These are phyloP conservation scores for Themeda triandra DNA, from an alignment of 176 grass and related monocot genomes.

Conservation along the genomic window DNA sequence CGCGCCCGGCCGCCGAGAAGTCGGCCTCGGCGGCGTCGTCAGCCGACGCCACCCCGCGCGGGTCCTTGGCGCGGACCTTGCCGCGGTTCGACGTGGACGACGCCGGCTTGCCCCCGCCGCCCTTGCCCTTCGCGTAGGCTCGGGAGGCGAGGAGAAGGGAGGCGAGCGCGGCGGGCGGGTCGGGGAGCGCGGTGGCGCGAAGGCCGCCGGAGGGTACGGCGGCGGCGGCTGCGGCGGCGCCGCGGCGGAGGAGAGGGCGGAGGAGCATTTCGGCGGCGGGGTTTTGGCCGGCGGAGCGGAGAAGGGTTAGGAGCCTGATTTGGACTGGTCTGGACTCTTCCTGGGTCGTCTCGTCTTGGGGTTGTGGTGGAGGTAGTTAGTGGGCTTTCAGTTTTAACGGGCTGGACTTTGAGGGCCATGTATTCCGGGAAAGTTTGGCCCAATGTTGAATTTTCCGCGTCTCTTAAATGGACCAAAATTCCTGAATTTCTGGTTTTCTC, in stretches of 20 bases:
- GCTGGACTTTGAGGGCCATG: too few species aligned
- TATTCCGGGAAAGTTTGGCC: too few species aligned
- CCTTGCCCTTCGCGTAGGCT: conserved; percentile 72
- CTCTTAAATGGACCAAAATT: too few species aligned
- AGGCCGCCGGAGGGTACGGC: neutral
- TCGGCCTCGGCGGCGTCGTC: conserved; percentile 26
- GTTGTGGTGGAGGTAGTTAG: too few species aligned
- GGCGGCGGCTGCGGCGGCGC: conserved; percentile 12
- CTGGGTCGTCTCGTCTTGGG: too few species aligned
- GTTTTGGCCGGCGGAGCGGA: conserved; percentile 34
- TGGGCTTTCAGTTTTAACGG: too few species aligned
- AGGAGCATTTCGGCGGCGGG: conserved; percentile 56
- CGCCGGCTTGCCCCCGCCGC: conserved; percentile 46
- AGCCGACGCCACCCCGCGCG: conserved; percentile 38
- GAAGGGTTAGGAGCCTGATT: conserved; percentile 12
- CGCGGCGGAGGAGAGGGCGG: conserved; percentile 53
- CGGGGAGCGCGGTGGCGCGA: neutral
- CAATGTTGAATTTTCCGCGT: too few species aligned
- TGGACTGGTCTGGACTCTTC: too few species aligned
- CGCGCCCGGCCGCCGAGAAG: conserved; percentile 7
- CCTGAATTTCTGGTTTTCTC: too few species aligned
- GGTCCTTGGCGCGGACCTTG: conserved; percentile 60
- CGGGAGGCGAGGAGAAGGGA: conserved; percentile 35
- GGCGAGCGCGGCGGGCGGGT: conserved; percentile 19
- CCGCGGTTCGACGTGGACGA: conserved; percentile 38